These are phyloP conservation scores for Talaromyces stipitatus DNA, from an alignment of 495 filamentous ascomycete genomes.

Conservation along the genomic window DNA sequence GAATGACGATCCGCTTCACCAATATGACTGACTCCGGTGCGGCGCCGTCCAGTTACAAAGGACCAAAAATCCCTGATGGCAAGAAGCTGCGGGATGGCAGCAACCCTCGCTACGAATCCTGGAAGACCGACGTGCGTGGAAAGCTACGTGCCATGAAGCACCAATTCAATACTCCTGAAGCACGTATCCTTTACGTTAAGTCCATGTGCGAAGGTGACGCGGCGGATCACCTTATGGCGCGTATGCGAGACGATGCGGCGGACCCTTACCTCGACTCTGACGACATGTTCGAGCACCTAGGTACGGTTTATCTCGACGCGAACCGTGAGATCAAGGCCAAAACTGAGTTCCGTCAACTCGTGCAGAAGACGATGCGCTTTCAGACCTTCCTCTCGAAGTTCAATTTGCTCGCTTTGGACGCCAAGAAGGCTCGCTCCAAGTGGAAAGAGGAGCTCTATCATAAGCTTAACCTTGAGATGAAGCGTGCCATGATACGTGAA, in stretches of 20 bases:
- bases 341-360: slow-evolving; percentile 1
- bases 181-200: neutral
- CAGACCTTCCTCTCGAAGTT: slow-evolving; percentile 7
- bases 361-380: slow-evolving; percentile 3
- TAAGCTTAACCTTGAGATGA: neutral
- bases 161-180: neutral
- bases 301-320: neutral
- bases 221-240: neutral
- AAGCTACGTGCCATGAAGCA: neutral
- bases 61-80: neutral
- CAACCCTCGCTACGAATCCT: neutral
- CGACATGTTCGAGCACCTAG: neutral
- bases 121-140: neutral
- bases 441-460: slow-evolving; percentile 5
- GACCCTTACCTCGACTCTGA: neutral
- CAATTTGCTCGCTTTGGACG: neutral
- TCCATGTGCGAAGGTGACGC: neutral
- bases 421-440: neutral
- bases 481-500: neutral
- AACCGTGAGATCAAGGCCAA: neutral
- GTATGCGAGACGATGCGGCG: neutral
- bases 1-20: no score
- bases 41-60: no score
- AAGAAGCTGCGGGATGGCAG: neutral
- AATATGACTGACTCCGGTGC: no score